Base-by-base conservation (phyloP, 441 rosid species). In the Populus hybrid region DNA sequence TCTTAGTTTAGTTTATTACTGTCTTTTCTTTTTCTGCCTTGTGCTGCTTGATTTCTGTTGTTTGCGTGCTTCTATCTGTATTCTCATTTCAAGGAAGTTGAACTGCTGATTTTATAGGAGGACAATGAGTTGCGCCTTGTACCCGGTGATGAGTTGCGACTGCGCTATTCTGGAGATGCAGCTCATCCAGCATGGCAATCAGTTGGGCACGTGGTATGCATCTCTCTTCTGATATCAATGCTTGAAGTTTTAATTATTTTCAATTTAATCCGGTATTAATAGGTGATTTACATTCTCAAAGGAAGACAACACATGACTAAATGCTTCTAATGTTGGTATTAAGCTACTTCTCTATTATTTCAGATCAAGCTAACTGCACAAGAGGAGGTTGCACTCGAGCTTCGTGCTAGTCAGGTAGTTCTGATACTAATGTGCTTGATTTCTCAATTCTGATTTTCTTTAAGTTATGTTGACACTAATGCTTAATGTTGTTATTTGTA, bases 371-470 rank as follows among this genome's bases (percentile, higher is more conserved):
- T 97, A 81, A 94, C 99, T 5, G 93, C 99, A 35, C 99, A 97
- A 82, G 99, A 97, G 85, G 99, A 97, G 80, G 99, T 97, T 81
- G 99, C 98, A 7, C 92, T 97, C 82, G 99, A 97, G 90, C 99
- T 97, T 77, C 98, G 97, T 77, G 94, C 92, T 77, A 93, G 93
- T 85, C 99, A 94, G 95, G 99, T 94, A 77, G 78, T 82, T 82
- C 20, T 14, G 6, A 66, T 83, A n/a, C 26, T 74, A 33, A 42
- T 76, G 29, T 64, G 38, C 68, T 76, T 73, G 28, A 16, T 67
- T 56, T 42, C 21, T 77, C 40, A 1, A 26, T 71, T 77, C 7
- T 65, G 29, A 36, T 33, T 12, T 59, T 80, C 35, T 65, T 4
- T 4, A 38, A 42, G 63, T 65, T 2, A 9, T 16, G 24, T 68